phyloP scores from a whole-genome alignment of 257 asterid genomes.

The Craterostigma plantagineum region DNA sequence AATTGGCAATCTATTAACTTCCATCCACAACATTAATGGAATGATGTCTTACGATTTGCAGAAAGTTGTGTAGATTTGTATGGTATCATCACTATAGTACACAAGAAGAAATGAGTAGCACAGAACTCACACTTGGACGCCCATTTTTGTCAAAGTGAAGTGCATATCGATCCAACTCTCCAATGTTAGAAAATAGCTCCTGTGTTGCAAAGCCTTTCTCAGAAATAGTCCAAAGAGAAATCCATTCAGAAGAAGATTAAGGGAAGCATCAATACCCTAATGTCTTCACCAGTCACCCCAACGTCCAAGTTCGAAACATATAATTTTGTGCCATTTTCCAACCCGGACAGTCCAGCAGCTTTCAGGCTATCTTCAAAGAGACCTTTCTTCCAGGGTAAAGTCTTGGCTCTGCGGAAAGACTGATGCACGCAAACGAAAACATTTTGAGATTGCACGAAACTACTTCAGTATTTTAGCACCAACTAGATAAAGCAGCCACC shows the following conservation, averaged over 20 bases:
- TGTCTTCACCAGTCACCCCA: constrained; percentile 79
- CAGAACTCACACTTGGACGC: constrained; percentile 61
- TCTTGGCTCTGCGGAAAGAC: constrained; percentile 73
- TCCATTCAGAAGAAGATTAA: constrained; percentile 13
- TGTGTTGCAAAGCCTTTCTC: constrained; percentile 23
- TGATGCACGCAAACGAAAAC: constrained; percentile 64
- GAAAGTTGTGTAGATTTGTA: background rate
- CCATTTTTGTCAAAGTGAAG: constrained; percentile 84
- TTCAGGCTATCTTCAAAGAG: constrained; percentile 70
- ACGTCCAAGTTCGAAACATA: constrained; percentile 54
- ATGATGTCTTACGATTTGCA: background rate
- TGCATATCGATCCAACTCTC: constrained; percentile 65
- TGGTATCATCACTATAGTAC: background rate
- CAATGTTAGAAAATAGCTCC: constrained; percentile 85
- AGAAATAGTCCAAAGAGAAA: constrained; percentile 15
- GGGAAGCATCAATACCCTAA: constrained; percentile 58
- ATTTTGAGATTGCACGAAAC: constrained; percentile 36
- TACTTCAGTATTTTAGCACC: constrained; percentile 47
- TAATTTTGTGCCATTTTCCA: constrained; percentile 51
- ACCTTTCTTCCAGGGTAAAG: constrained; percentile 76
- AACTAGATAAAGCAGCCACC: constrained; percentile 38
- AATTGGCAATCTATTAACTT: no score
- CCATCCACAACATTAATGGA: background rate
- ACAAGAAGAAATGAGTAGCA: background rate
- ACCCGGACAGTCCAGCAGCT: constrained; percentile 67